Conservation (phyloP, 805 yeast species). For the Candida palmyrensis region DNA sequence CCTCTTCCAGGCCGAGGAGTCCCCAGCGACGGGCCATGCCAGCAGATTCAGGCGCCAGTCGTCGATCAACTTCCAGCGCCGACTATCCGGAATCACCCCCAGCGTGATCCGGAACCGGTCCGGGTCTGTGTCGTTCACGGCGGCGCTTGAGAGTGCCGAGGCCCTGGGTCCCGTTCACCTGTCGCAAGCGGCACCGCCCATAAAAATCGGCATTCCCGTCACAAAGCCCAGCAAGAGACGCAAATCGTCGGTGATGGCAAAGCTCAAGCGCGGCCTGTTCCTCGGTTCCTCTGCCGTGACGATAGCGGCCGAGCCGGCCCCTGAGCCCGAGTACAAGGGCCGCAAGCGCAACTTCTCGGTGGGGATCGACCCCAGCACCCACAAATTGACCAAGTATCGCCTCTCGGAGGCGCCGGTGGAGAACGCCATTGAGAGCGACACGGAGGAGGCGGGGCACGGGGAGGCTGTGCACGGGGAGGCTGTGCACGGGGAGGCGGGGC, state of each 20-base stretch:
- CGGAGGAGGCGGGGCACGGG: background rate
- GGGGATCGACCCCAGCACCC: constrained; percentile 27
- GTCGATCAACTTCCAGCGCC: constrained; percentile 25
- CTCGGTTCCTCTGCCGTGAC: background rate
- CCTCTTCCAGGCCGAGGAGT: constrained; percentile 25
- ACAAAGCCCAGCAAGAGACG: constrained; percentile 26
- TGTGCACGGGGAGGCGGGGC: constrained; percentile 9
- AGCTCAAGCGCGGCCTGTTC: constrained; percentile 1
- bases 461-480: background rate
- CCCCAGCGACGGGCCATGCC: constrained; percentile 5
- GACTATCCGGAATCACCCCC: constrained; percentile 32
- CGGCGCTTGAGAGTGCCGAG: constrained; percentile 6
- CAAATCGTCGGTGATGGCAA: constrained; percentile 16
- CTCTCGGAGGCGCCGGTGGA: constrained; percentile 5
- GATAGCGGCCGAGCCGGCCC: constrained; percentile 10
- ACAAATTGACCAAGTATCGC: constrained; percentile 25
- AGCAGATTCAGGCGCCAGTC: constrained; percentile 19
- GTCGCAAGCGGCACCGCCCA: constrained; percentile 16
- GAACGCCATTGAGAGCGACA: constrained; percentile 5
- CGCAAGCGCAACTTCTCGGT: constrained; percentile 8
- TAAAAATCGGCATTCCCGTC: constrained; percentile 34
- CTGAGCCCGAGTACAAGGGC: constrained; percentile 8
- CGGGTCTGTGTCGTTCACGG: constrained; percentile 22
- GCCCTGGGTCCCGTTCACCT: constrained; percentile 5
- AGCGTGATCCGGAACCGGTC: constrained; percentile 20